These are phyloP conservation scores for Hortiboletus rubellus DNA, from an alignment of 1,284 basidiomycete species.

Conservation along the genomic window DNA sequence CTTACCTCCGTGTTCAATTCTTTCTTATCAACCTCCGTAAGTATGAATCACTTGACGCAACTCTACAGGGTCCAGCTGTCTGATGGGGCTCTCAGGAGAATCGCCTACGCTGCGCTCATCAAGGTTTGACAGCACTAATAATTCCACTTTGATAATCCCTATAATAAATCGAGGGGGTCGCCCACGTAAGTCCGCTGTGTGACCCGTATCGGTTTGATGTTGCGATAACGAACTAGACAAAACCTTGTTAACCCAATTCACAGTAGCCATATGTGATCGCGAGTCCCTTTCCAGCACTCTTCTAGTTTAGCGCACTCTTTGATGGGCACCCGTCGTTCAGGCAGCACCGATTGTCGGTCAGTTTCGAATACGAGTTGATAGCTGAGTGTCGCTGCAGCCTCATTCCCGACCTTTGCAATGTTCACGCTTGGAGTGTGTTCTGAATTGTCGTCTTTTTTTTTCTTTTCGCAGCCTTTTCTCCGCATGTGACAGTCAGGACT, in stretches of 20 bases:
- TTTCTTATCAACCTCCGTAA: slow-evolving; percentile 29
- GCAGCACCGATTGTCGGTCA: neutral
- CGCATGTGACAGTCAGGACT: slow-evolving; percentile 20
- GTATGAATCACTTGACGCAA: slow-evolving; percentile 24
- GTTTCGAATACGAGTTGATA: neutral
- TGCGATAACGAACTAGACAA: slow-evolving; percentile 18
- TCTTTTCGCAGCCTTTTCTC: slow-evolving; percentile 16
- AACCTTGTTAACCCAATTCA: neutral
- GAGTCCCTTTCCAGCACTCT: slow-evolving; percentile 3
- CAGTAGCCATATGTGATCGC: slow-evolving; percentile 16
- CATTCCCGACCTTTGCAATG: neutral
- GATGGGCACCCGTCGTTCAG: neutral
- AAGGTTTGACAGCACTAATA: slow-evolving; percentile 32
- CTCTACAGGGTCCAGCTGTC: slow-evolving; percentile 27
- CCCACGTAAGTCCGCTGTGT: slow-evolving; percentile 26
- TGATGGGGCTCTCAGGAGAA: slow-evolving; percentile 13
- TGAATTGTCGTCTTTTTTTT: slow-evolving; percentile 1
- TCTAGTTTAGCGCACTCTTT: neutral
- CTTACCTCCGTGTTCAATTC: slow-evolving; percentile 20
- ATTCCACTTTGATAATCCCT: slow-evolving; percentile 19
- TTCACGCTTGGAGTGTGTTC: neutral
- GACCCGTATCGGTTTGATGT: slow-evolving; percentile 8
- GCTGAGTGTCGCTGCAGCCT: neutral
- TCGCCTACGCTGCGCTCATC: slow-evolving; percentile 19
- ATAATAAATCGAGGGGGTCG: slow-evolving; percentile 13